These are phyloP conservation scores for Bretziella fagacearum DNA, from an alignment of 2,329 filamentous ascomycete genomes.

Conservation along the genomic window DNA sequence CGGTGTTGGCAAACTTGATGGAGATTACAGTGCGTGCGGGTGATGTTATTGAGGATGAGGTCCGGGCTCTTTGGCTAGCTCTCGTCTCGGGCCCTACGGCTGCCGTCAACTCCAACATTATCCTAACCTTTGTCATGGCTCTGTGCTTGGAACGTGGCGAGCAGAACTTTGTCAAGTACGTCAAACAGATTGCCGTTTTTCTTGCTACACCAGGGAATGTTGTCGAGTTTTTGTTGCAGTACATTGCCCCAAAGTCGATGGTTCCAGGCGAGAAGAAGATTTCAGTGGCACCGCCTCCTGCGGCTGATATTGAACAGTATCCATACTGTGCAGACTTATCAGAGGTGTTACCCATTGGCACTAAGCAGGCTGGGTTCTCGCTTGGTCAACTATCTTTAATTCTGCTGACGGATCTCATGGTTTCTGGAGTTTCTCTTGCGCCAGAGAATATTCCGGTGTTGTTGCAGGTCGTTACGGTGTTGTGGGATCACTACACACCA, in stretches of 20 bases:
- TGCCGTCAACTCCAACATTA: conserved; percentile 71
- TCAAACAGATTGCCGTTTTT: conserved; percentile 96
- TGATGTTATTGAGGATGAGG: conserved; percentile 64
- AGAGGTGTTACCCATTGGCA: conserved; percentile 64
- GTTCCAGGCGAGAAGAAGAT: conserved; percentile 66
- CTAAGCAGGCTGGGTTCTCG: conserved; percentile 84
- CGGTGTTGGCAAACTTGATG: conserved; percentile 82
- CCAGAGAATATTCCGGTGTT: conserved; percentile 70
- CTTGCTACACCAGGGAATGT: conserved; percentile 64
- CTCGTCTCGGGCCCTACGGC: conserved; percentile 82
- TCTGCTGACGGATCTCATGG: conserved; percentile 86
- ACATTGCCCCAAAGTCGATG: conserved; percentile 93
- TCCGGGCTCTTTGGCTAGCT: conserved; percentile 94
- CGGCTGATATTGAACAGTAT: conserved; percentile 54
- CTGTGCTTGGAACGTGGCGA: conserved; percentile 86
- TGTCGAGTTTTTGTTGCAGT: conserved; percentile 79
- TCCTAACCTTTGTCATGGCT: conserved; percentile 90
- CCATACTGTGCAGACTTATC: conserved; percentile 82
- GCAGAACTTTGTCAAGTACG: conserved; percentile 95
- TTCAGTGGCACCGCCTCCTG: conserved; percentile 43
- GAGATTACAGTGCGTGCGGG: conserved; percentile 80
- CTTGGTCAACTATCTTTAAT: conserved; percentile 87
- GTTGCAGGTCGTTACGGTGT: conserved; percentile 75
- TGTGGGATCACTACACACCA: conserved; percentile 95
- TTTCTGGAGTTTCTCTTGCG: conserved; percentile 68